Percentiles rank a stretch among this genome's conserved stretches.
phyloP scores from a whole-genome alignment of 768 basidiomycete genomes.

The Clathrus columnatus region DNA sequence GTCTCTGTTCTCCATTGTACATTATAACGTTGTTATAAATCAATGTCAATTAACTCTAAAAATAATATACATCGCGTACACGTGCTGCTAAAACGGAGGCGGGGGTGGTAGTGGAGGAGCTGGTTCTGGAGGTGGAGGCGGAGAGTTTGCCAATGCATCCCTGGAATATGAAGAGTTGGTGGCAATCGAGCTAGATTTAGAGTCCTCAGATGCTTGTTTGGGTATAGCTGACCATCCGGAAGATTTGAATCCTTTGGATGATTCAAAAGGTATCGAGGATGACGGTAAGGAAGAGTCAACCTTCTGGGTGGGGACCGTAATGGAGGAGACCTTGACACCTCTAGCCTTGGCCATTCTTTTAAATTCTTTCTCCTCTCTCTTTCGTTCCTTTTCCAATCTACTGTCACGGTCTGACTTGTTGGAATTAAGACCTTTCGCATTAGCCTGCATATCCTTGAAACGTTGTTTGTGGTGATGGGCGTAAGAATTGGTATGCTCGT shows the following conservation, averaged over 20 bases:
- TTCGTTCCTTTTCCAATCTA: constrained; percentile 76
- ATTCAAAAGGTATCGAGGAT: constrained; percentile 10
- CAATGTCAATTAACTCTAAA: not conserved
- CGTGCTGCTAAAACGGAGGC: constrained; percentile 13
- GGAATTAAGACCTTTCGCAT: constrained; percentile 42
- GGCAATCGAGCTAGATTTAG: constrained; percentile 16
- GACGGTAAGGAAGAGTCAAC: constrained; percentile 11
- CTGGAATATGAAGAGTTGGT: constrained; percentile 3
- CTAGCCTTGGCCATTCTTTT: constrained; percentile 76
- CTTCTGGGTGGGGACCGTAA: constrained; percentile 19
- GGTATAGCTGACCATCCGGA: constrained; percentile 45
- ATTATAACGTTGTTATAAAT: constrained; percentile 19
- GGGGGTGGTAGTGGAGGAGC: constrained; percentile 4
- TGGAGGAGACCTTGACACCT: constrained; percentile 45
- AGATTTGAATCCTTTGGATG: constrained; percentile 30
- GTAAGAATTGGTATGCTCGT: constrained; percentile 85
- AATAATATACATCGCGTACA: not conserved
- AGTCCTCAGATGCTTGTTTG: not conserved
- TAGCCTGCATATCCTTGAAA: constrained; percentile 73
- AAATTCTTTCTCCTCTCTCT: constrained; percentile 77
- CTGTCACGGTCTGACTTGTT: constrained; percentile 54
- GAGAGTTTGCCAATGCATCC: constrained; percentile 13
- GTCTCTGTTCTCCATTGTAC: constrained; percentile 24
- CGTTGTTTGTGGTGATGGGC: constrained; percentile 82
- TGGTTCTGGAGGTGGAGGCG: constrained; percentile 10